These are phyloP conservation scores for Globisporangium cystogenes DNA, from an alignment of 352 stramenopile genomes.

Conservation along the genomic window DNA sequence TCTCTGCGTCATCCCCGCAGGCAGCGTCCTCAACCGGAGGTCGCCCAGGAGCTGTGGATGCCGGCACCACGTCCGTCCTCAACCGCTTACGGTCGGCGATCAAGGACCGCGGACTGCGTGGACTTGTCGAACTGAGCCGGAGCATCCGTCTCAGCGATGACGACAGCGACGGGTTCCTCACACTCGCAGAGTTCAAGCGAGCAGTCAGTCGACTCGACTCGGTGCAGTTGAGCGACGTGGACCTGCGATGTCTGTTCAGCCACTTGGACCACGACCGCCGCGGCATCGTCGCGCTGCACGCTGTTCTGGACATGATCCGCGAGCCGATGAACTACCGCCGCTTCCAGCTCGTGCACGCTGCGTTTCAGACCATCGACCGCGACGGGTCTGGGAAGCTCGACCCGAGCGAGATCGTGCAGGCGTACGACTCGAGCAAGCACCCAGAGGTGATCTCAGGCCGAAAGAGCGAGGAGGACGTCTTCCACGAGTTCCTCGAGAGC, in stretches of 20 bases:
- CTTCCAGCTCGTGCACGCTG: constrained; percentile 58
- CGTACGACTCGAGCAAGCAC: constrained; percentile 63
- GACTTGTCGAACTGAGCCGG: constrained; percentile 62
- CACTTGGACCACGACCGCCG: constrained; percentile 74
- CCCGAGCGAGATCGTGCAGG: constrained; percentile 54
- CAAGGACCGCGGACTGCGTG: constrained; percentile 40
- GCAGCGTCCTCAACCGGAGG: constrained; percentile 9
- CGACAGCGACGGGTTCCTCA: constrained; percentile 57
- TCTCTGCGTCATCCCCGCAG: background rate
- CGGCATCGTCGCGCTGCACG: constrained; percentile 61
- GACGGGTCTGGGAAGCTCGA: constrained; percentile 33
- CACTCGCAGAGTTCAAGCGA: constrained; percentile 75
- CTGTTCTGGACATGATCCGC: constrained; percentile 80
- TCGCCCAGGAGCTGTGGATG: constrained; percentile 22
- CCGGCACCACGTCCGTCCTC: constrained; percentile 53
- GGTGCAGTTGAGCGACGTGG: constrained; percentile 52
- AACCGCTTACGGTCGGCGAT: constrained; percentile 39
- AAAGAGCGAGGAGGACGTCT: constrained; percentile 46
- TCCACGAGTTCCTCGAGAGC: constrained; percentile 75
- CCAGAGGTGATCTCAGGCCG: constrained; percentile 68
- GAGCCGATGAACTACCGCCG: constrained; percentile 71
- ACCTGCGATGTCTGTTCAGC: constrained; percentile 69
- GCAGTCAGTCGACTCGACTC: constrained; percentile 35
- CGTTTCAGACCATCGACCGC: constrained; percentile 75
- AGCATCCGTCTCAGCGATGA: constrained; percentile 66